A percentile compares a stretch with the other conserved stretches of the same genome.
phyloP scores from a whole-genome alignment of 495 filamentous ascomycete genomes.

The Chlorociboria aeruginascens region DNA sequence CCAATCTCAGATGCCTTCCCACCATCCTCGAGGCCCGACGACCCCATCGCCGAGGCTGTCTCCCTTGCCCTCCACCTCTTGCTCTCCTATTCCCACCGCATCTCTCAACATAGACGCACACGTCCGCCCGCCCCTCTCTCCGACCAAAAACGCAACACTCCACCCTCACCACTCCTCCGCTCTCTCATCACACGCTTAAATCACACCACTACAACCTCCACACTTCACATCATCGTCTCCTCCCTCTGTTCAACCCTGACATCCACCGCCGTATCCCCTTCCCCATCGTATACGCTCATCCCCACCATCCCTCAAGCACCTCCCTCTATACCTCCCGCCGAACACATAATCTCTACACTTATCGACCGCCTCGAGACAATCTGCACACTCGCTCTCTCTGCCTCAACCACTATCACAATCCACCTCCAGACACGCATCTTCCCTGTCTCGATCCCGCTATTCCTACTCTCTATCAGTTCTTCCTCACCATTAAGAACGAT shows the following conservation, averaged over 20 bases:
- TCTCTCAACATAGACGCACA: conserved; percentile 50
- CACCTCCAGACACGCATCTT: neutral
- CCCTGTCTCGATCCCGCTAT: conserved; percentile 25
- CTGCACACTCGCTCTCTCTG: conserved; percentile 27
- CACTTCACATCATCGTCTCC: conserved; percentile 27
- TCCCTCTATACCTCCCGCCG: conserved; percentile 18
- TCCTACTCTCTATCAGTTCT: conserved; percentile 30
- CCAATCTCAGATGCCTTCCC: conserved; percentile 29
- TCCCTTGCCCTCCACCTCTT: conserved; percentile 53
- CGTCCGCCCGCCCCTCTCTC: conserved; percentile 48
- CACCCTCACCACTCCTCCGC: conserved; percentile 49
- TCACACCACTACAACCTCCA: conserved; percentile 37
- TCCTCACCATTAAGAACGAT: conserved; percentile 29
- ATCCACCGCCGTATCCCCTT: conserved; percentile 26
- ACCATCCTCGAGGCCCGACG: conserved; percentile 7
- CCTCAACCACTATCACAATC: conserved; percentile 30
- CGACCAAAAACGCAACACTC: conserved; percentile 31
- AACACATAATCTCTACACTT: conserved; percentile 29
- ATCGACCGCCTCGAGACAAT: conserved; percentile 31
- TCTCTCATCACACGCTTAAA: conserved; percentile 52
- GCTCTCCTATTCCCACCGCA: conserved; percentile 58
- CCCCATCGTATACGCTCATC: conserved; percentile 3
- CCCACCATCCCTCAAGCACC: neutral
- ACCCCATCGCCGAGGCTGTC: conserved; percentile 42
- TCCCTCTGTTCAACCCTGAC: conserved; percentile 26